phyloP scores from a whole-genome alignment of 225 moss, liverwort and hornwort species.

The Polytrichum formosum region DNA sequence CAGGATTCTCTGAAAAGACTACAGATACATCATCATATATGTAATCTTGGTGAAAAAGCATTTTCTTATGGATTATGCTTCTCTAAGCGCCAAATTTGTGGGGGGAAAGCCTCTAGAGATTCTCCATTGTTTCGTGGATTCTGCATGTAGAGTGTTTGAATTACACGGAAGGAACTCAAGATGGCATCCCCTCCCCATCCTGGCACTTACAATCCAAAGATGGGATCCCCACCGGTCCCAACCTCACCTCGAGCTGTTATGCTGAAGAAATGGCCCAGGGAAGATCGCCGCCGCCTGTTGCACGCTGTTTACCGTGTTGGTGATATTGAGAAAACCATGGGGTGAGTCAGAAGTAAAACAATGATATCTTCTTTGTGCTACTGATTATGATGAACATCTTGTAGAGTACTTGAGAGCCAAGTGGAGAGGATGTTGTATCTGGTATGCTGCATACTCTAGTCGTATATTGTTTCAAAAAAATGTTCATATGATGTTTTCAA shows the following conservation, averaged over 20 bases:
- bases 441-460: too few species aligned
- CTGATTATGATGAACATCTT: not conserved
- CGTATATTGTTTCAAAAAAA: too few species aligned
- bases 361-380: not conserved
- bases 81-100: too few species aligned
- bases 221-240: slow-evolving; percentile 19
- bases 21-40: too few species aligned
- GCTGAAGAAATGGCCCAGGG: slow-evolving; percentile 41
- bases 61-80: too few species aligned
- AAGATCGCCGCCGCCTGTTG: slow-evolving; percentile 32
- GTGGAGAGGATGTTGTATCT: not conserved
- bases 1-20: too few species aligned
- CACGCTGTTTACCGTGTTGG: slow-evolving; percentile 35
- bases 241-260: slow-evolving; percentile 26
- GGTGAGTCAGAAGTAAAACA: slow-evolving; percentile 13
- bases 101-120: too few species aligned
- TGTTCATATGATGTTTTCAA: too few species aligned
- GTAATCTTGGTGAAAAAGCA: too few species aligned
- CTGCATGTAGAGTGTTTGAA: not conserved
- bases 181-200: slow-evolving; percentile 1
- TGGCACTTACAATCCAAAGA: slow-evolving; percentile 6
- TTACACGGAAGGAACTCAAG: not conserved
- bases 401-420: not conserved
- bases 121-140: too few species aligned
- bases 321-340: slow-evolving; percentile 39